Percentiles rank a stretch among this genome's conserved stretches.
Evolutionary conservation across 352 stramenopile species (phyloP).

Genomic region (Phytophthora lateralis): DNA sequence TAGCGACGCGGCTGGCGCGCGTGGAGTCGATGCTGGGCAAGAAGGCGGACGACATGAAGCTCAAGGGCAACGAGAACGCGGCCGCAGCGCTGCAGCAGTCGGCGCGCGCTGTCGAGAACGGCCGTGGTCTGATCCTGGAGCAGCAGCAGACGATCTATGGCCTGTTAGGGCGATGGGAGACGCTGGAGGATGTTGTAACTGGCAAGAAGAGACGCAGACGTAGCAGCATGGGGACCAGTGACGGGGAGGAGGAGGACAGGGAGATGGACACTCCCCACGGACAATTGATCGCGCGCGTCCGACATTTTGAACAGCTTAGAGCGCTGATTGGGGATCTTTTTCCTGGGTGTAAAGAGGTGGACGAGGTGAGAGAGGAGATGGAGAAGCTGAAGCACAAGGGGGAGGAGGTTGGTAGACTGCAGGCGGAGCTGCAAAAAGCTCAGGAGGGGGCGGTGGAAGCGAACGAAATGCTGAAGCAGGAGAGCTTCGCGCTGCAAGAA

Average conservation of each 20-base stretch:
- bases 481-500: constrained; percentile 45
- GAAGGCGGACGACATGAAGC: constrained; percentile 80
- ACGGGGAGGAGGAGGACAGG: constrained; percentile 15
- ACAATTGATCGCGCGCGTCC: constrained; percentile 17
- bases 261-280: constrained; percentile 8
- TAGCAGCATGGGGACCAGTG: constrained; percentile 7
- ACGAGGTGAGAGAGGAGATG: constrained; percentile 19
- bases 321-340: constrained; percentile 23
- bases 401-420: constrained; percentile 10
- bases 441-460: constrained; percentile 31
- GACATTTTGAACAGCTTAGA: constrained; percentile 29
- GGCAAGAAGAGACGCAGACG: background rate
- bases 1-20: constrained; percentile 37
- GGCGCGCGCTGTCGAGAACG: constrained; percentile 45
- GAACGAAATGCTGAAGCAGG: constrained; percentile 37
- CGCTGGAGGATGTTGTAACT: constrained; percentile 13
- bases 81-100: constrained; percentile 61
- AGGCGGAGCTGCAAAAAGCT: constrained; percentile 31
- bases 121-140: constrained; percentile 39
- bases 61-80: constrained; percentile 67
- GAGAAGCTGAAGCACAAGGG: constrained; percentile 8
- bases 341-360: constrained; percentile 16
- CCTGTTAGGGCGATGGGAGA: constrained; percentile 41
- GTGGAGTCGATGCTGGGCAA: constrained; percentile 69
- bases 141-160: constrained; percentile 59